Evolutionary conservation across 1,139 yeast species (phyloP).

Genomic region (Candida dubliniensis): DNA sequence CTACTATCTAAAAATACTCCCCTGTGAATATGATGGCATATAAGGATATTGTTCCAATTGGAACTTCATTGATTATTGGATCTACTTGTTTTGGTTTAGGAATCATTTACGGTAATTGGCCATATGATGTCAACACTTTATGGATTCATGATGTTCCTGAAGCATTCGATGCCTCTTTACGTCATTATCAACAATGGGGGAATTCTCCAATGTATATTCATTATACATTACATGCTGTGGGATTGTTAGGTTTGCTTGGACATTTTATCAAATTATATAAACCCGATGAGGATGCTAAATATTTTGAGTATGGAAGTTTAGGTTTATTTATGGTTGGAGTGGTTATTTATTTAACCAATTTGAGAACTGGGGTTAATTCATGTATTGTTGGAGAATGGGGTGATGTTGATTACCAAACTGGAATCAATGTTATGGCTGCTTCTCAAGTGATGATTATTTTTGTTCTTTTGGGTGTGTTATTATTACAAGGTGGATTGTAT

Average conservation of each 20-base stretch:
- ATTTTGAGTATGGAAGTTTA: slow-evolving; percentile 87
- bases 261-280: slow-evolving; percentile 76
- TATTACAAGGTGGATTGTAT: slow-evolving; percentile 86
- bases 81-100: slow-evolving; percentile 79
- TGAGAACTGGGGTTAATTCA: slow-evolving; percentile 77
- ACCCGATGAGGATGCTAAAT: slow-evolving; percentile 78
- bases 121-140: slow-evolving; percentile 78
- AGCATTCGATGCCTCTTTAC: slow-evolving; percentile 60
- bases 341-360: slow-evolving; percentile 80
- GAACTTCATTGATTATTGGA: slow-evolving; percentile 44
- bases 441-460: slow-evolving; percentile 76
- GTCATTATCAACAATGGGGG: slow-evolving; percentile 76
- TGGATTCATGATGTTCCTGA: slow-evolving; percentile 57
- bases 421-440: slow-evolving; percentile 90
- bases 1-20: no score
- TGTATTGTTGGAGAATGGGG: slow-evolving; percentile 83
- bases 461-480: slow-evolving; percentile 71
- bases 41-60: slow-evolving; percentile 51
- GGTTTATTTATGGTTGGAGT: slow-evolving; percentile 68
- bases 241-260: slow-evolving; percentile 68
- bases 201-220: slow-evolving; percentile 58
- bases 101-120: slow-evolving; percentile 71
- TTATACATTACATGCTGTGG: slow-evolving; percentile 60
- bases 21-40: slow-evolving; percentile 26
- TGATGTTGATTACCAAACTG: slow-evolving; percentile 83